Evolutionary conservation across 352 stramenopile species (phyloP), one percentile per base, ranked within the genome.

Genomic region (Phytophthora europaea): DNA sequence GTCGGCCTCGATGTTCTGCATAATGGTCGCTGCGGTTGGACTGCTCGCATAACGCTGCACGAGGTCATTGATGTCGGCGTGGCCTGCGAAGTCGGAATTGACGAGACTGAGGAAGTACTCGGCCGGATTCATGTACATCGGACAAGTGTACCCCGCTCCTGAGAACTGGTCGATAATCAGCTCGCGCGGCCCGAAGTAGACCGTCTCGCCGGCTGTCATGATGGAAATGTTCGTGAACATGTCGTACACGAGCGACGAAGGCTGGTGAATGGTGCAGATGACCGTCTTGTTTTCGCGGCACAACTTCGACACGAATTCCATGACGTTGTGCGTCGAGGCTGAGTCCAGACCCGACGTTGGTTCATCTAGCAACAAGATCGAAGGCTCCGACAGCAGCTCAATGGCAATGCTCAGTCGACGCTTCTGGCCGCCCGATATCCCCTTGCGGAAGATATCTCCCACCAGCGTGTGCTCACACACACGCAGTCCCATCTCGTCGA

Each of bases 281-380:
- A 98, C 80, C 13, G 91, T 97, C 56, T 90, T 90, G 8, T 91
- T 90, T 31, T 79, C 72, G 20, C 78, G 51, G n/a, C 85, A 81
- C 2, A 87, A 52, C 34, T 70, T 75, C 2, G 84, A 61, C n/a
- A 94, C 76, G 34, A 85, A 76, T 40, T 94, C 75, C 73, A 99
- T 97, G 6, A 99, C 91, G 36, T 88, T 88, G 58, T 94, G 80
- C 1, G 95, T 94, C 28, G 94, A 91, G 13, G 85, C 90, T 7
- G 89, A 88, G 79, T 99, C 97, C 26, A 99, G 78, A 0, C 94
- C 93, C 9, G 83, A 96, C 0, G 95, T 99, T 0, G 97, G 95
- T 70, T 99, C 97, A 65, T 99, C 96, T 22, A 99, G 75, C 36
- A 99, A 85, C 59, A 99, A 62, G 38, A 99, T 84, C 23, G 96